Percentiles rank a stretch among this genome's conserved stretches.
Conservation (phyloP, 106 monocot genomes). For the Chionographis japonica region DNA sequence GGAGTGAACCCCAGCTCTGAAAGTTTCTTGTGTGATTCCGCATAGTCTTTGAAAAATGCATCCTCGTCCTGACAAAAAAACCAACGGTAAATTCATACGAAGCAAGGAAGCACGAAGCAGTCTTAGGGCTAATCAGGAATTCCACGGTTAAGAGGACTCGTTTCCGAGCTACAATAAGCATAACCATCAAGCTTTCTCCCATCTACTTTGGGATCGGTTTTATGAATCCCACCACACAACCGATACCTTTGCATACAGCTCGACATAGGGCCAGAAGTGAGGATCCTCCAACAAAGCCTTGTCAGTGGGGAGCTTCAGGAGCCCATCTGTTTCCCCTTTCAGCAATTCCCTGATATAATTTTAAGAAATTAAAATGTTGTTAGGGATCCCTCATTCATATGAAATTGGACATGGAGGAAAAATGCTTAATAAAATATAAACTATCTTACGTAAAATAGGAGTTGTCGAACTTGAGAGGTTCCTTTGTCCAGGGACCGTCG, state of each 20-base stretch:
- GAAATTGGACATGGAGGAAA: not conserved
- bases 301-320: conserved; percentile 95
- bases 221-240: too few species aligned
- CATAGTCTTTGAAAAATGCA: conserved; percentile 89
- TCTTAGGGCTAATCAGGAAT: too few species aligned
- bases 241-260: conserved; percentile 91
- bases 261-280: conserved; percentile 60
- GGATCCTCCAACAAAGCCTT: conserved; percentile 74
- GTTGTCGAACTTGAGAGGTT: conserved; percentile 95
- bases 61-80: conserved; percentile 74
- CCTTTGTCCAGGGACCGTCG: conserved; percentile 90
- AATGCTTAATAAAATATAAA: too few species aligned
- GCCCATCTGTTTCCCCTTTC: conserved; percentile 59
- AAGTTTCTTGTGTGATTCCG: conserved; percentile 91
- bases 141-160: too few species aligned
- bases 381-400: not conserved
- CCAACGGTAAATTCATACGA: not conserved
- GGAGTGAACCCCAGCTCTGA: conserved; percentile 92
- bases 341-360: conserved; percentile 61
- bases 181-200: too few species aligned
- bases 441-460: conserved; percentile 82
- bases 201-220: too few species aligned
- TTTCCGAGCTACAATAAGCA: too few species aligned
- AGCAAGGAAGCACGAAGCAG: not conserved
- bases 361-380: not conserved